A percentile compares a stretch with the other conserved stretches of the same genome.
phyloP scores from a whole-genome alignment of 768 basidiomycete genomes.

The Tylopilus vinaceipallidus region DNA sequence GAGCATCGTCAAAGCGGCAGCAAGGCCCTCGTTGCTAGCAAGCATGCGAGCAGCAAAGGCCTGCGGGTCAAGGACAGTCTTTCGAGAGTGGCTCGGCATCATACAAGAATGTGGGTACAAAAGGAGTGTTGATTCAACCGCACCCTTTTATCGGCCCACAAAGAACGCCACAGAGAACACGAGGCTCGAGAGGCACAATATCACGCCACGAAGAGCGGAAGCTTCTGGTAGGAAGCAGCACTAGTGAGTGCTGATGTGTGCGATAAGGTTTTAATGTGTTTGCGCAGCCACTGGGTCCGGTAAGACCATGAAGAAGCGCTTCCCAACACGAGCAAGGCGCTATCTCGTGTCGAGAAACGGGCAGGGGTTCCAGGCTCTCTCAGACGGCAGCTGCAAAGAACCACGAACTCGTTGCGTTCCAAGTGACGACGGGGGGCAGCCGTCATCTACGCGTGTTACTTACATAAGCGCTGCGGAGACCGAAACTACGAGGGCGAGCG shows the following conservation, averaged over 20 bases:
- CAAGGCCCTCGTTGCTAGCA: constrained; percentile 18
- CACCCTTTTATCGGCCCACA: not conserved
- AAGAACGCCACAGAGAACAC: not conserved
- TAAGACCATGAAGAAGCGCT: too few species aligned
- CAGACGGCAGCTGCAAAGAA: too few species aligned
- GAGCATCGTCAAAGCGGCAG: constrained; percentile 13
- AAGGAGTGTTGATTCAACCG: not conserved
- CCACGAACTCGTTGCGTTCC: too few species aligned
- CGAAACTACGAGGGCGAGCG: too few species aligned
- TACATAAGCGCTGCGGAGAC: too few species aligned
- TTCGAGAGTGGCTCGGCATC: constrained; percentile 2
- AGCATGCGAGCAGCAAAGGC: constrained; percentile 18
- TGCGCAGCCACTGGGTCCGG: too few species aligned
- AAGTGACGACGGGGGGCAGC: too few species aligned
- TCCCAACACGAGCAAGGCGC: too few species aligned
- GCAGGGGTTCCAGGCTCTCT: too few species aligned
- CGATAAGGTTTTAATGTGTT: not conserved
- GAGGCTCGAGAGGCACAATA: not conserved
- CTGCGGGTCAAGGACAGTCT: constrained; percentile 14
- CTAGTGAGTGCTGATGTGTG: not conserved
- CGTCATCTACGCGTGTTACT: too few species aligned
- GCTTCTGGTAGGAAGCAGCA: constrained; percentile 9
- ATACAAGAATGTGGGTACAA: not conserved
- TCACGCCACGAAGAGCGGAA: not conserved
- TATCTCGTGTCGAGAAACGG: too few species aligned